A percentile compares a stretch with the other conserved stretches of the same genome.
phyloP scores from a whole-genome alignment of 2,329 filamentous ascomycete species.

The Trematosphaeria pertusa region DNA sequence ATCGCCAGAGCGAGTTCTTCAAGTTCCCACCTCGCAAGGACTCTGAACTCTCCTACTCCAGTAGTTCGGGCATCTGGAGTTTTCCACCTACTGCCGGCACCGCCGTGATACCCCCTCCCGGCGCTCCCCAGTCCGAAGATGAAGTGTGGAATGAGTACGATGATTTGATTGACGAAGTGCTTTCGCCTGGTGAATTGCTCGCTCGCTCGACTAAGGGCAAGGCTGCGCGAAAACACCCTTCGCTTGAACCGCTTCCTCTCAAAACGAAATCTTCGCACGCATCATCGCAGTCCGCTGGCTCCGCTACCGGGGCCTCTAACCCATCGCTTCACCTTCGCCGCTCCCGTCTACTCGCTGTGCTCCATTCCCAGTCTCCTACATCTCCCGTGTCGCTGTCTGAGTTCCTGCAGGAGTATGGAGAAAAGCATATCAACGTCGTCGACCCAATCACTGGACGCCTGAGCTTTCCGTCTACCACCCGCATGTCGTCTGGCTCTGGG shows the following conservation, averaged over 20 bases:
- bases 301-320: slow-evolving; percentile 27
- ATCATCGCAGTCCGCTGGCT: slow-evolving; percentile 41
- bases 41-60: slow-evolving; percentile 72
- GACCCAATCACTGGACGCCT: slow-evolving; percentile 48
- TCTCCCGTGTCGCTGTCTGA: slow-evolving; percentile 63
- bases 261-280: slow-evolving; percentile 29
- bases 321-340: slow-evolving; percentile 55
- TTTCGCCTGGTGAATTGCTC: slow-evolving; percentile 51
- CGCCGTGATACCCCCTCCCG: slow-evolving; percentile 68
- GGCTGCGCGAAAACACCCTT: slow-evolving; percentile 25
- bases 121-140: slow-evolving; percentile 74
- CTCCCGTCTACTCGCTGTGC: slow-evolving; percentile 58
- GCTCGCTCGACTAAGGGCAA: slow-evolving; percentile 15
- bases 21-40: slow-evolving; percentile 75
- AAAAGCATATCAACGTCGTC: slow-evolving; percentile 47
- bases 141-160: slow-evolving; percentile 96
- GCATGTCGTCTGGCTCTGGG: slow-evolving; percentile 37
- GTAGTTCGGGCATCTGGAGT: slow-evolving; percentile 67
- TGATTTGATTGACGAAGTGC: slow-evolving; percentile 78
- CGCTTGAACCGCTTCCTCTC: slow-evolving; percentile 39
- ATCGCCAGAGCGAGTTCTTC: slow-evolving; percentile 69
- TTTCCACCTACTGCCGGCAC: slow-evolving; percentile 64
- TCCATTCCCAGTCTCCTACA: slow-evolving; percentile 57
- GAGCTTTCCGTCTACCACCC: slow-evolving; percentile 42
- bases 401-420: slow-evolving; percentile 59